Evolutionary conservation across 306 rosid species (phyloP), one percentile per base, ranked within the genome.

Genomic region (Quercus rubra): DNA sequence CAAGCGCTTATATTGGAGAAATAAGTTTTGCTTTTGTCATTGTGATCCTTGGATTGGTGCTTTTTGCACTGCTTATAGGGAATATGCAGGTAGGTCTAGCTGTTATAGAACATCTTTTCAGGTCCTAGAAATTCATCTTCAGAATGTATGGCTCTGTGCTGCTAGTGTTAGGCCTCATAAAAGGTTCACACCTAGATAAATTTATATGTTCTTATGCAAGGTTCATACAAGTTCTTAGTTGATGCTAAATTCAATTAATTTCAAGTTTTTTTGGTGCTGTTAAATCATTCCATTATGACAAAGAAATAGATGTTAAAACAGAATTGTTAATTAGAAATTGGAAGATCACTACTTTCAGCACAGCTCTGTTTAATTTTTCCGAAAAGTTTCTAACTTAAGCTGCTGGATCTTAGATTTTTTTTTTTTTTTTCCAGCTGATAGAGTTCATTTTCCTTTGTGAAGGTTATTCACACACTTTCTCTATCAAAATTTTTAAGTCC

Each of bases 31-130:
- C 91, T 9, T 75, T 86, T 56, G 49, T 88, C 55, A 80, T 88
- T 71, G 88, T 89, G 38, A 78, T 88, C 74, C 89, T 88, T 70
- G 91, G 91, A 23, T 79, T 86, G 76, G 91, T 88, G 75, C 85
- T 88, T 58, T 88, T 88, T 57, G 91, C 83, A 55, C 68, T 81
- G 75, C 91, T 88, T 52, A 88, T 88, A 70, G 91, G 89, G 63
- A 86, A 88, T 76, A 86, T 88, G 91, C 89, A 88, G 83, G 91
- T 86, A 81, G 64, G 89, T 83, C 5, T 31, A 55, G 46, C 54
- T 41, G 74, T 23, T 27, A 1, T 27, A 67, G 12, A 4, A 31
- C 46, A 19, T 8, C 12, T 19, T 46, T 35, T 14, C 72, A 18
- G 72, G 28, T 46, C 52, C 41, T 33, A 67, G 7, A 35, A 67